phyloP scores from a whole-genome alignment of 306 rosid genomes.

The Quillaja saponaria region DNA sequence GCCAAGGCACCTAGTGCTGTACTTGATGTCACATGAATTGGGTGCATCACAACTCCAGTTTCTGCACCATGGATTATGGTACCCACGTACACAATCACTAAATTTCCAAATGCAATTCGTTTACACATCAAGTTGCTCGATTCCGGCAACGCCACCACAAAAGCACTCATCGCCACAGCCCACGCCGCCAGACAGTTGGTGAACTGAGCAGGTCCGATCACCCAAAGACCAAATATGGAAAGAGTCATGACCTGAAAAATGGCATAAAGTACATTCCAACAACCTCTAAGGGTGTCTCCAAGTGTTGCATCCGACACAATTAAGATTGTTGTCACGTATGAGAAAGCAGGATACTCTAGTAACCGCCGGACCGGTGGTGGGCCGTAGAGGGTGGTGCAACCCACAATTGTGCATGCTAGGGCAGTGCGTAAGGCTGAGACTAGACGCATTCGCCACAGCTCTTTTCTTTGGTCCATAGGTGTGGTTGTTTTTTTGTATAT shows the following conservation, averaged over 20 bases:
- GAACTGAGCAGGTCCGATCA: constrained; percentile 52
- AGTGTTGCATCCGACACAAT: constrained; percentile 61
- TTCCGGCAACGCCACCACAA: constrained; percentile 63
- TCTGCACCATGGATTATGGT: constrained; percentile 47
- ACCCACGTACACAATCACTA: constrained; percentile 69
- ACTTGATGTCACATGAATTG: constrained; percentile 54
- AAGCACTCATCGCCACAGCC: constrained; percentile 41
- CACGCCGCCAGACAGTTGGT: constrained; percentile 23
- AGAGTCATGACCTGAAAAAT: constrained; percentile 39
- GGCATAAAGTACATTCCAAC: constrained; percentile 54
- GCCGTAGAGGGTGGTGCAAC: constrained; percentile 49
- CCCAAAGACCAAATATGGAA: constrained; percentile 42
- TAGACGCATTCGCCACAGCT: constrained; percentile 44
- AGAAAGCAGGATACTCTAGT: constrained; percentile 56
- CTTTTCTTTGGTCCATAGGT: constrained; percentile 16
- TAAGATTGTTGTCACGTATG: constrained; percentile 60
- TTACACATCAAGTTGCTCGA: constrained; percentile 58
- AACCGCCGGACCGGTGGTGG: constrained; percentile 42
- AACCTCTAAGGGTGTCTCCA: constrained; percentile 65
- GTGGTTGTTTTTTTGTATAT: constrained; percentile 36
- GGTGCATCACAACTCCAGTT: constrained; percentile 38
- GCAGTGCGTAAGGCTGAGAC: constrained; percentile 58
- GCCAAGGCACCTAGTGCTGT: constrained; percentile 78
- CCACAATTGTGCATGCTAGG: constrained; percentile 67
- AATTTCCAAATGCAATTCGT: constrained; percentile 67